Base-by-base conservation (phyloP, 768 basidiomycete species). In the Neoboletus subvelutipes region DNA sequence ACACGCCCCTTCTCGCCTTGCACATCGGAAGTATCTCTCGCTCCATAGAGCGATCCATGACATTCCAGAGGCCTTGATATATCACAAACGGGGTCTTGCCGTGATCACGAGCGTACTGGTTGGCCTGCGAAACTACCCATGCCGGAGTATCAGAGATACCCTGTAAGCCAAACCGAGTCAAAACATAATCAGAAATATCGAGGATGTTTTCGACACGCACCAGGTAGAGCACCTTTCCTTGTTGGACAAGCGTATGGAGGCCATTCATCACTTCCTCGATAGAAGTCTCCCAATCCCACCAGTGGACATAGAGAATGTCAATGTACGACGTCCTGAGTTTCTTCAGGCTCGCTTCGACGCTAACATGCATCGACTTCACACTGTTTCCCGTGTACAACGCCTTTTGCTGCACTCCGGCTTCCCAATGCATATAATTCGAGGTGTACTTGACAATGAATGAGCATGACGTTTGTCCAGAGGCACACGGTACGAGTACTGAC, bases 301-400 rank as follows among this genome's bases (percentile, higher is more conserved):
- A 81, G 61, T 84, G 83, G 6, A 83, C 62, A 57, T 85, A 83
- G 31, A 84, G 65, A 48, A 85, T 76, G 60, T 85, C 83, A 62
- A 85, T 77, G 62, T 81, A 87, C n/a, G 77, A 71, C 0, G 84
- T 86, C 43, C 82, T 71, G 20, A 88, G 75, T 57, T 83, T 85
- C 58, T 73, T 73, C 52, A 80, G 68, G 36, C 71, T 74, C 2
- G 66, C 71, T n/a, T 71, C 69, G 5, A 76, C 64, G 28, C 67
- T 66, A 1, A 74, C 7, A 24, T 61, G 58, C 64, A 80, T 62
- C 4, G 64, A 71, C 57, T 77, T 77, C 33, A 66, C 59, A 47
- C 64, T 62, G 62, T 80, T 81, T 20, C 80, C 79, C 10, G 41
- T 42, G 54, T 69, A 75, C 48, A 73, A 68, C 5, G 46, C 55